A percentile compares a stretch with the other conserved stretches of the same genome.
These are phyloP conservation scores for Staphylotrichum tortipilum DNA, from an alignment of 495 filamentous ascomycete genomes.

Conservation along the genomic window DNA sequence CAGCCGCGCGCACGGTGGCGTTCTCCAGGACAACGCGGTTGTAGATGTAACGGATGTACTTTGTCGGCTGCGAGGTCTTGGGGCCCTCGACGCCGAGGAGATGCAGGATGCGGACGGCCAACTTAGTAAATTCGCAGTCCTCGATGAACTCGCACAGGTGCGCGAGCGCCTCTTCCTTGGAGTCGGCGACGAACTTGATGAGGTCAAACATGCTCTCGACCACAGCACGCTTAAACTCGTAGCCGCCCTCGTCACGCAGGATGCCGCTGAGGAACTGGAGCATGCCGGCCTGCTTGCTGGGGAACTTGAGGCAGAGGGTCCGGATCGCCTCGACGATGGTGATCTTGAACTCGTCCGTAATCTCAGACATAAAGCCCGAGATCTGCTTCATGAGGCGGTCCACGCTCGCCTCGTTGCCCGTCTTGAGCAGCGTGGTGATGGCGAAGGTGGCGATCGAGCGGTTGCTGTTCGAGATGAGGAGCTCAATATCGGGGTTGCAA, in stretches of 20 bases:
- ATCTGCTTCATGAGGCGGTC: conserved; percentile 99
- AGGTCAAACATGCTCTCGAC: conserved; percentile 99
- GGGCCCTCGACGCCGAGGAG: conserved; percentile 90
- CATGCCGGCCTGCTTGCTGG: conserved; percentile 96
- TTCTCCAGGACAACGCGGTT: conserved; percentile 98
- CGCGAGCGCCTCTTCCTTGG: conserved; percentile 92
- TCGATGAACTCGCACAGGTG: conserved; percentile 99
- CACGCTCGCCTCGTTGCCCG: conserved; percentile 92
- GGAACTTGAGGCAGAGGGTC: conserved; percentile 94
- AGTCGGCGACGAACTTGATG: conserved; percentile 97
- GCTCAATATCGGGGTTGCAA: conserved; percentile 96
- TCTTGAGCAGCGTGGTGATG: conserved; percentile 95
- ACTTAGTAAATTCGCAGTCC: conserved; percentile 98
- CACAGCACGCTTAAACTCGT: conserved; percentile 95
- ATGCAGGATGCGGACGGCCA: conserved; percentile 90
- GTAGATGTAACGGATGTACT: conserved; percentile 99
- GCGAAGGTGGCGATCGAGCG: conserved; percentile 97
- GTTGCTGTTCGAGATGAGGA: conserved; percentile 91
- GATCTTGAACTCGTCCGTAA: conserved; percentile 98
- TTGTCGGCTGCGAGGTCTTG: conserved; percentile 89
- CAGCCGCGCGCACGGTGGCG: conserved; percentile 88
- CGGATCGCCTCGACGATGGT: conserved; percentile 98
- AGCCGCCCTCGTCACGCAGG: conserved; percentile 90
- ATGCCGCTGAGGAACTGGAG: conserved; percentile 92
- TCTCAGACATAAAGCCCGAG: conserved; percentile 93